Evolutionary conservation across 1,284 basidiomycete genomes (phyloP).

Genomic region (Puccinia novopanici): DNA sequence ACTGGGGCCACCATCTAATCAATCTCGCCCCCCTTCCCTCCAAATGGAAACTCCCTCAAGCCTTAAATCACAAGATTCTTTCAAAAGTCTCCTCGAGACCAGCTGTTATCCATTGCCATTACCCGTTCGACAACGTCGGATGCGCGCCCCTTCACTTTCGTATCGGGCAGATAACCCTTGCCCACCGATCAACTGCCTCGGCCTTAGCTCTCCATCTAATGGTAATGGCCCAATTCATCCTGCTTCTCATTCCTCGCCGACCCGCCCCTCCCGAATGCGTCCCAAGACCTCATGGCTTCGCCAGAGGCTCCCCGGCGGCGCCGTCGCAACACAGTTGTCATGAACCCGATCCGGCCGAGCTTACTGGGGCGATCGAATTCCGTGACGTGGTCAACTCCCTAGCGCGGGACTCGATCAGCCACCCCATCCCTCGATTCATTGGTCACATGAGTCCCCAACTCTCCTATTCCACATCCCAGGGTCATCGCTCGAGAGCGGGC

Average conservation of each 20-base stretch:
- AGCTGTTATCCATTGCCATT: slow-evolving; percentile 7
- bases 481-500: neutral
- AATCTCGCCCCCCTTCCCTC: neutral
- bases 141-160: slow-evolving; percentile 40
- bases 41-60: slow-evolving; percentile 3
- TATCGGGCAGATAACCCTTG: slow-evolving; percentile 4
- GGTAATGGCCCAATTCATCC: neutral
- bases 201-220: neutral
- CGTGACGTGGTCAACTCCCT: slow-evolving; percentile 81
- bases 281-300: slow-evolving; percentile 8
- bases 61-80: neutral
- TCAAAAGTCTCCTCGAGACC: slow-evolving; percentile 19
- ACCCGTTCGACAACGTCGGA: slow-evolving; percentile 5
- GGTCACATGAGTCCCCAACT: neutral
- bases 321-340: neutral
- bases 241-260: neutral
- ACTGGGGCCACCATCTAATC: neutral
- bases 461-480: slow-evolving; percentile 10
- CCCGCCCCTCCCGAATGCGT: neutral
- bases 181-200: neutral
- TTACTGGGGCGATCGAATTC: slow-evolving; percentile 88
- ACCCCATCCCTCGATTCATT: neutral
- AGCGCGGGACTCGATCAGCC: slow-evolving; percentile 61
- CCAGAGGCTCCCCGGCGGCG: neutral
- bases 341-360: slow-evolving; percentile 61